A percentile compares a stretch with the other conserved stretches of the same genome.
Evolutionary conservation across 139 green algal genomes (phyloP).

Genomic region (Pedinophyceae sp.): DNA sequence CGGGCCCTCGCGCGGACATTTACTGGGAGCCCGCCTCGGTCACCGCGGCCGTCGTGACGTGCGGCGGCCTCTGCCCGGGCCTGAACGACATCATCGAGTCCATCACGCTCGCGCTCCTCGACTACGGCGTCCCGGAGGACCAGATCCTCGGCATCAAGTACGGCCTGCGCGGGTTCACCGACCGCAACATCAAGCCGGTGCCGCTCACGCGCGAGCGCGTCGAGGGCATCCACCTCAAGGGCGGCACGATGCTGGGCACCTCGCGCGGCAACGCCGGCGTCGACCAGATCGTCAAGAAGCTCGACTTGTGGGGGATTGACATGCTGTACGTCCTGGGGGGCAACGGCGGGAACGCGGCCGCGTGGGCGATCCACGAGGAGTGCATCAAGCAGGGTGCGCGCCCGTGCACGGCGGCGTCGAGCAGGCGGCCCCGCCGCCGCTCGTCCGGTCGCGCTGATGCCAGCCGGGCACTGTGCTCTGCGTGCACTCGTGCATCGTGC

Average conservation of each 20-base stretch:
- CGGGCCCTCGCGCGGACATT: slow-evolving; percentile 55
- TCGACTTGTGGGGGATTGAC: slow-evolving; percentile 90
- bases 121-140: slow-evolving; percentile 78
- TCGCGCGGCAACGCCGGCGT: slow-evolving; percentile 80
- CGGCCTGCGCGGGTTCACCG: slow-evolving; percentile 76
- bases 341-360: slow-evolving; percentile 80
- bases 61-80: slow-evolving; percentile 83
- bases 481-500: too few relatives aligned
- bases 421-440: too few relatives aligned
- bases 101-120: slow-evolving; percentile 26
- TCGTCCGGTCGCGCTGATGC: too few relatives aligned
- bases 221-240: slow-evolving; percentile 86
- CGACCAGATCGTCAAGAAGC: slow-evolving; percentile 85
- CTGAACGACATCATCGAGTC: slow-evolving; percentile 90
- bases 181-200: slow-evolving; percentile 51
- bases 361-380: slow-evolving; percentile 61
- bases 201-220: slow-evolving; percentile 65
- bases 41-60: slow-evolving; percentile 78
- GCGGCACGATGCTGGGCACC: slow-evolving; percentile 91
- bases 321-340: slow-evolving; percentile 92
- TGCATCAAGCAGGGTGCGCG: slow-evolving; percentile 45
- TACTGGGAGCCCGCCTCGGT: slow-evolving; percentile 74
- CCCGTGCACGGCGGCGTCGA: too few relatives aligned
- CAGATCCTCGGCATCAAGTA: slow-evolving; percentile 81
- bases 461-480: too few relatives aligned